Evolutionary conservation across 163 green algal genomes (phyloP).

Genomic region (Scenedesmus sp.): DNA sequence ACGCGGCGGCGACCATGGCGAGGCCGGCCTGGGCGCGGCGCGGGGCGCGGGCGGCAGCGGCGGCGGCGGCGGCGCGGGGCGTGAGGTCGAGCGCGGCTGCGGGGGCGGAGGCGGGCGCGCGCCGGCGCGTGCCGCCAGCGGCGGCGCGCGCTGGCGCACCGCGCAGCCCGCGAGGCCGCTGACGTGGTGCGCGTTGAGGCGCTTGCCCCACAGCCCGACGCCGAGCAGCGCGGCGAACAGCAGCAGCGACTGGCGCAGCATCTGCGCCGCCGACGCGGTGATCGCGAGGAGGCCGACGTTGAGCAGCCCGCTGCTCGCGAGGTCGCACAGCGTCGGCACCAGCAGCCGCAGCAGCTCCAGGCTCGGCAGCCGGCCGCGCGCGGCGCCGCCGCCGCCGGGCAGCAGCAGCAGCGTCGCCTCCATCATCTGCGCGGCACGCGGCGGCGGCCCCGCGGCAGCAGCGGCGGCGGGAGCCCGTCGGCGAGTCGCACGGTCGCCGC

Average conservation of each 20-base stretch:
- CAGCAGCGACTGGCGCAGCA: constrained; percentile 48
- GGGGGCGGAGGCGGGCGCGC: too few relatives aligned
- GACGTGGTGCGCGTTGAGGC: constrained; percentile 6
- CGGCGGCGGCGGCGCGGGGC: neutral
- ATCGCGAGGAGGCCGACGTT: constrained; percentile 39
- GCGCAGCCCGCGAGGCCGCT: constrained; percentile 5
- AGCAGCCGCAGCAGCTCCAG: constrained; percentile 38
- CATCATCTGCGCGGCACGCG: too few relatives aligned
- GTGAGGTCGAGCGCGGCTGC: too few relatives aligned
- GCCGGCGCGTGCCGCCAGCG: too few relatives aligned
- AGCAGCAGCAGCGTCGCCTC: too few relatives aligned
- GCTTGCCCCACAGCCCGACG: constrained; percentile 11
- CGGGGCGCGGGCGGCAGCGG: neutral
- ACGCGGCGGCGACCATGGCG: constrained; percentile 14
- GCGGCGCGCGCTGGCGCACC: neutral
- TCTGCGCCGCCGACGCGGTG: constrained; percentile 32
- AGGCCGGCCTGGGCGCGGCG: constrained; percentile 22
- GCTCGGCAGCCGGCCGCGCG: neutral
- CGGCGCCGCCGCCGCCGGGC: neutral
- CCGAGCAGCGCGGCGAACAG: constrained; percentile 36
- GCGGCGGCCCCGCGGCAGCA: too few relatives aligned
- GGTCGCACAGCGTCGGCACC: constrained; percentile 32
- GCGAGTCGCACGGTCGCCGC: too few relatives aligned
- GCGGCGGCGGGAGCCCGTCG: too few relatives aligned
- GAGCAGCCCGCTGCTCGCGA: constrained; percentile 19